Percentiles rank a stretch among this genome's conserved stretches.
phyloP scores from a whole-genome alignment of 805 yeast species.

The Isabelozyma pseudorhagii region DNA sequence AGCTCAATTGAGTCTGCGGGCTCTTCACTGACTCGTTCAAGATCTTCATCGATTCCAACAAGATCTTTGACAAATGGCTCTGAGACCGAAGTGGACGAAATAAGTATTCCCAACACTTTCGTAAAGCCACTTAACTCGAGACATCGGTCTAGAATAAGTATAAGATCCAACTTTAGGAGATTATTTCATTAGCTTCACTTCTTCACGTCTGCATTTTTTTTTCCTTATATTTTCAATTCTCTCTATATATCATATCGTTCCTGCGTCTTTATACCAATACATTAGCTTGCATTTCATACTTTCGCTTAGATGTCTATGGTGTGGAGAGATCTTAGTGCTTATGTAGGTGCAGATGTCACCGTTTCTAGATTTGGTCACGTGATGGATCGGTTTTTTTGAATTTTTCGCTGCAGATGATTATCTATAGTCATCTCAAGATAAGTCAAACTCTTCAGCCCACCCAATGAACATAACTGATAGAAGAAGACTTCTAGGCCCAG shows the following conservation, averaged over 20 bases:
- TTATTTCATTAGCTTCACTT: not conserved
- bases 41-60: not conserved
- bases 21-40: not conserved
- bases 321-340: too few species aligned
- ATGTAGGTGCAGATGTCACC: too few species aligned
- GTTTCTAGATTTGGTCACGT: too few species aligned
- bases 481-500: constrained; percentile 84
- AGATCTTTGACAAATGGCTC: not conserved
- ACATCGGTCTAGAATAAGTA: not conserved
- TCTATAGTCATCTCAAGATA: not conserved
- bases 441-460: not conserved
- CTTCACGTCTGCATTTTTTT: not conserved
- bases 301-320: too few species aligned
- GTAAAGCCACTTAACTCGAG: not conserved
- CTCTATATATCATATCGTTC: not conserved
- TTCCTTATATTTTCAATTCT: not conserved
- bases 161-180: not conserved
- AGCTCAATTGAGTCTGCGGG: not conserved
- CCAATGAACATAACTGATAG: constrained; percentile 56
- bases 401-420: not conserved
- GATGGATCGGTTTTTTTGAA: too few species aligned
- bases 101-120: not conserved
- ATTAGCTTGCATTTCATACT: not conserved
- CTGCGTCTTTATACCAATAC: not conserved
- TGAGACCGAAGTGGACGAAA: not conserved